phyloP scores from a whole-genome alignment of 768 basidiomycete species.

The Mycena vitilis region DNA sequence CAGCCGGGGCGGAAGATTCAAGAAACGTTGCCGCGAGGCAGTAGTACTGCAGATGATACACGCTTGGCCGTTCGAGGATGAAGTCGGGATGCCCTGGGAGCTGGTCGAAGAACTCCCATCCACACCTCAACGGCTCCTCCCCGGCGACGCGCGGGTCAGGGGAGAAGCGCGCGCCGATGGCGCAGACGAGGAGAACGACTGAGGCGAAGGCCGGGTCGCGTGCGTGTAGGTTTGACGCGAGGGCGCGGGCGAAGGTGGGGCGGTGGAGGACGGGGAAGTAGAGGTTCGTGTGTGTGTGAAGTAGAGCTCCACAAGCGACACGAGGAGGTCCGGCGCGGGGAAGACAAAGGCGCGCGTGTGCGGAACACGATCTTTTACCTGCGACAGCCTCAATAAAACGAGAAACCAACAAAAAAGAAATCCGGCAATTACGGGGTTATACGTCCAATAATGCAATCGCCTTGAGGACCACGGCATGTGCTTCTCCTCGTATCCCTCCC shows the following conservation, averaged over 20 bases:
- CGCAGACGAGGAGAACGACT: constrained; percentile 77
- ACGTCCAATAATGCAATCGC: constrained; percentile 20
- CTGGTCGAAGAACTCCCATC: constrained; percentile 78
- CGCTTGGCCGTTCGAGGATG: constrained; percentile 70
- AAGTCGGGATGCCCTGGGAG: constrained; percentile 71
- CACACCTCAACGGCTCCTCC: constrained; percentile 53
- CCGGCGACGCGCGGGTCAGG: constrained; percentile 64
- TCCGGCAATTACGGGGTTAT: constrained; percentile 43
- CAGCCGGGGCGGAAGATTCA: constrained; percentile 67
- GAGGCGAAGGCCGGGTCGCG: constrained; percentile 59
- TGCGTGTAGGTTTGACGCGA: constrained; percentile 62
- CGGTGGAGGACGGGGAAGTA: constrained; percentile 77
- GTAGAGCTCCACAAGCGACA: constrained; percentile 68
- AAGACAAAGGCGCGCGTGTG: constrained; percentile 48
- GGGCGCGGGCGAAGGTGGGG: constrained; percentile 68
- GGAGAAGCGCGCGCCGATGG: constrained; percentile 68
- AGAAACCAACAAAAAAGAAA: background rate
- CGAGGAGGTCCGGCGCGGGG: constrained; percentile 64
- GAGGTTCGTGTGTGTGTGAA: constrained; percentile 67
- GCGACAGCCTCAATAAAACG: background rate
- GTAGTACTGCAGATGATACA: constrained; percentile 82
- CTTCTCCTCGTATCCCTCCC: constrained; percentile 16
- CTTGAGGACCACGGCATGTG: constrained; percentile 8
- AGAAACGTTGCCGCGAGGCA: constrained; percentile 62
- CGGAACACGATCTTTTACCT: constrained; percentile 12